Evolutionary conservation across 2,329 filamentous ascomycete genomes (phyloP), one percentile per base, ranked within the genome.

Genomic region (Xylaria sp.): DNA sequence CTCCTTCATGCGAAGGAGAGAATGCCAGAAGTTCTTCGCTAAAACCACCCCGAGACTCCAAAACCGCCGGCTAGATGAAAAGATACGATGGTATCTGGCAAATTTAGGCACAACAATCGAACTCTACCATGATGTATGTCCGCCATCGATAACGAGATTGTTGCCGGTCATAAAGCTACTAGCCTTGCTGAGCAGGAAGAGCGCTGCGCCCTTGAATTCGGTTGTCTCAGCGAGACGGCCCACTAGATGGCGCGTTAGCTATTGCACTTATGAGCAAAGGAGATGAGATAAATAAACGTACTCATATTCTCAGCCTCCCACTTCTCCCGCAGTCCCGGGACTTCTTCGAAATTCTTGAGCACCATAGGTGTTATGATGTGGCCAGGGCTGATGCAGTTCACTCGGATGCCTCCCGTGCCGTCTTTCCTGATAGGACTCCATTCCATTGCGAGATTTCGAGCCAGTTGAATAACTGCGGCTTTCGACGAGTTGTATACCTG

Each of bases 291-390:
- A 41, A 20, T 3, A 41, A 15, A 52, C 73, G 12, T 72, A 75
- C 73, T 84, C 91, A 94, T 93, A 77, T 93, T 94, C 81, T 92
- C 89, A 65, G 84, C 87, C 63, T 90, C 87, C 91, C 92, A 94
- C 64, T 88, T 85, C 60, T 82, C 78, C 63, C 78, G 79, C 46
- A 85, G 80, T 44, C 90, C 89, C 0, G 92, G 91, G 23, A 88
- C 90, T 73, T 92, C 85, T 70, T 89, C 84, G 73, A 94, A 92
- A 56, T 93, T 84, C 74, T 88, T 86, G 76, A 90, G 85, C 0
- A 93, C 91, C 92, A 94, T 94, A 1, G 89, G 87, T 1, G 89
- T 91, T 6, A 90, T 81, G 68, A 92, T 91, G 72, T 91, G 90
- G 0, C 91, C 90, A 0, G 91, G 90, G 54, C 88, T 90, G 65